Percentiles rank a stretch among this genome's conserved stretches.
These are phyloP conservation scores for Yarrowia porcina DNA, from an alignment of 805 yeast species.

Conservation along the genomic window DNA sequence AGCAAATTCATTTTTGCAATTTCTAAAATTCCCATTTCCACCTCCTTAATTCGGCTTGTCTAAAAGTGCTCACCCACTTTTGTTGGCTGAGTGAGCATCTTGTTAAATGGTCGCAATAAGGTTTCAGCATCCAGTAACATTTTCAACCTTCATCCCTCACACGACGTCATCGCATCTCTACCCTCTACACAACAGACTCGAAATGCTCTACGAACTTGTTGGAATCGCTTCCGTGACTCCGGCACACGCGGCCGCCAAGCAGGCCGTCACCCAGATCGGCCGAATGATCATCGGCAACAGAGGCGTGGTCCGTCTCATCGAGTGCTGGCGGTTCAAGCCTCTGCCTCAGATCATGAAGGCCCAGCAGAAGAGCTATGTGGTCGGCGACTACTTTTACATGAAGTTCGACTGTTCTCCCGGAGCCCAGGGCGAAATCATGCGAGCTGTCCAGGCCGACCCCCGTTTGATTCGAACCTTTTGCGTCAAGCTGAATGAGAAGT, in stretches of 20 bases:
- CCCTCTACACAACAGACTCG: conserved; percentile 1
- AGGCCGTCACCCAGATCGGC: conserved; percentile 68
- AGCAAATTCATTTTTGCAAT: too few relatives aligned
- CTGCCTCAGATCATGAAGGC: conserved; percentile 79
- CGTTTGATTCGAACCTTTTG: conserved; percentile 80
- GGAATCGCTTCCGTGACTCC: conserved; percentile 67
- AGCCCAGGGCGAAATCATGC: conserved; percentile 79
- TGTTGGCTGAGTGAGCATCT: neutral
- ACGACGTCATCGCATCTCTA: conserved; percentile 2
- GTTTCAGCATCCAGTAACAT: conserved; percentile 13
- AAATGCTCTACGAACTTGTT: conserved; percentile 84
- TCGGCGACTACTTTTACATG: conserved; percentile 84
- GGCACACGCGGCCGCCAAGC: conserved; percentile 59
- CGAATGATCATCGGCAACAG: conserved; percentile 78
- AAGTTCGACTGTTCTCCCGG: conserved; percentile 81
- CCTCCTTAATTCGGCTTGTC: neutral
- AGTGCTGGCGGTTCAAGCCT: conserved; percentile 72
- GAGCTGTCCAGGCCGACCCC: conserved; percentile 83
- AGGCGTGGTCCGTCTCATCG: conserved; percentile 85
- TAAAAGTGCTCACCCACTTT: neutral
- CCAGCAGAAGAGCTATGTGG: conserved; percentile 85
- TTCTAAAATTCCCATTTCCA: too few relatives aligned
- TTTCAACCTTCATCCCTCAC: conserved; percentile 16
- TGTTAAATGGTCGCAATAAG: neutral
- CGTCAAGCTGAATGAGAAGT: conserved; percentile 43